A percentile compares a stretch with the other conserved stretches of the same genome.
phyloP scores from a whole-genome alignment of 352 stramenopile species.

The Phytophthora citrophthora region DNA sequence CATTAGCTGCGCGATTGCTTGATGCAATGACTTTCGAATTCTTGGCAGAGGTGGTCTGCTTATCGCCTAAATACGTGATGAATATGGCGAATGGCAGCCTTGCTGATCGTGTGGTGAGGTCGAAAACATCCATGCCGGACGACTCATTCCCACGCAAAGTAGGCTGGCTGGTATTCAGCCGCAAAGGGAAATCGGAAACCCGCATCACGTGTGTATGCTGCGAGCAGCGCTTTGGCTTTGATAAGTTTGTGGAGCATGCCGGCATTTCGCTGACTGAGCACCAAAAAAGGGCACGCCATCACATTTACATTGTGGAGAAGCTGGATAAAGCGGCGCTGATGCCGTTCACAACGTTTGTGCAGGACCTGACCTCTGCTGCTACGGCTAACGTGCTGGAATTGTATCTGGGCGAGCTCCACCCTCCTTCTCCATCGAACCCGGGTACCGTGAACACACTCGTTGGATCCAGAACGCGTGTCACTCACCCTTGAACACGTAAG shows the following conservation, averaged over 20 bases:
- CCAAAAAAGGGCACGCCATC: constrained; percentile 17
- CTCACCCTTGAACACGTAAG: no score
- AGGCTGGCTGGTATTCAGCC: constrained; percentile 35
- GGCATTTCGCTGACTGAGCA: constrained; percentile 25
- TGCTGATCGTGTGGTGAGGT: constrained; percentile 26
- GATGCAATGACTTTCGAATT: constrained; percentile 18
- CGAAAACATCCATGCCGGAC: constrained; percentile 21
- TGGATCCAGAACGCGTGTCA: no score
- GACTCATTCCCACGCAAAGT: constrained; percentile 39
- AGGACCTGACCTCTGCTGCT: constrained; percentile 14
- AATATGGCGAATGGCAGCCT: constrained; percentile 39
- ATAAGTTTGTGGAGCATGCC: constrained; percentile 33
- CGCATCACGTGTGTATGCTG: constrained; percentile 32
- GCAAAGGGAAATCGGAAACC: background rate
- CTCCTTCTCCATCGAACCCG: background rate
- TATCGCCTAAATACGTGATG: constrained; percentile 41
- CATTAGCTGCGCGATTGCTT: background rate
- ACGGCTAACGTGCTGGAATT: constrained; percentile 8
- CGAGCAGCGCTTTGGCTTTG: constrained; percentile 14
- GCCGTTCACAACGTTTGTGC: constrained; percentile 25
- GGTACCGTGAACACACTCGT: no score
- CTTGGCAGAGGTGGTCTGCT: constrained; percentile 34
- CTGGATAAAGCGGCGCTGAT: constrained; percentile 27
- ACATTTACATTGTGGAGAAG: constrained; percentile 35
- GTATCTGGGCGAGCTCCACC: constrained; percentile 10